Base-by-base conservation (phyloP, 2,329 filamentous ascomycete species). In the Teratosphaeriaceae sp. region DNA sequence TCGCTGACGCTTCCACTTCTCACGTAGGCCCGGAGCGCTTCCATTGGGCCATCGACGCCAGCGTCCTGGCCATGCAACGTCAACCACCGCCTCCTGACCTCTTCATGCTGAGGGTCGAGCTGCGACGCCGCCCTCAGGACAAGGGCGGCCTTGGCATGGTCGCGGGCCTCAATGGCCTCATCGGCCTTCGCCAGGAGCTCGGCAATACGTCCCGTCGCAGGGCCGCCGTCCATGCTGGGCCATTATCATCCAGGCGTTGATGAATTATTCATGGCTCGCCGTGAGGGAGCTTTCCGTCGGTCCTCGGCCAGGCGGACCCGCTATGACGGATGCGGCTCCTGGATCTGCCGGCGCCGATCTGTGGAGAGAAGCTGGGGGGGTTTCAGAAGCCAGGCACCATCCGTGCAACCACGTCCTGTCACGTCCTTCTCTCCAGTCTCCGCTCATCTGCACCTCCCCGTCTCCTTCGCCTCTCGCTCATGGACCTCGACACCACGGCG, bases 71-170 rank as follows among this genome's bases (percentile, higher is more conserved):
- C 16, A n/a, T 23, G 37, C 22, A 7, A 41, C 27, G 4, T 9
- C 48, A 19, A 65, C 62, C 67, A 68, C 43, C 60, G 62, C 31
- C 63, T 59, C 48, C 65, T 67, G 45, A 73, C 60, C 18, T 59
- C 53, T 9, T 57, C 53, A 51, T 67, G 65, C 12, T 66, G 57
- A 23, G 68, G 64, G 40, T 66, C 64, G 27, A 73, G 59, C 33
- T 63, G 62, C 19, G 64, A 65, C 24, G 69, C 70, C 53, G 72
- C 65, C 35, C 65, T 62, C 43, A 73, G 54, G n/a, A 62, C 59
- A 36, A 62, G 54, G 20, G 65, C 65, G 18, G 68, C 69, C 41
- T 63, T 58, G 34, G 60, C 56, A 34, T 69, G 53, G 30, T 67
- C 58, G 39, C 51, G 53, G 15, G 35, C 43, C 11, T 50, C 39